Conservation (phyloP, 2,329 filamentous ascomycete species). For the Cytospora mali region DNA sequence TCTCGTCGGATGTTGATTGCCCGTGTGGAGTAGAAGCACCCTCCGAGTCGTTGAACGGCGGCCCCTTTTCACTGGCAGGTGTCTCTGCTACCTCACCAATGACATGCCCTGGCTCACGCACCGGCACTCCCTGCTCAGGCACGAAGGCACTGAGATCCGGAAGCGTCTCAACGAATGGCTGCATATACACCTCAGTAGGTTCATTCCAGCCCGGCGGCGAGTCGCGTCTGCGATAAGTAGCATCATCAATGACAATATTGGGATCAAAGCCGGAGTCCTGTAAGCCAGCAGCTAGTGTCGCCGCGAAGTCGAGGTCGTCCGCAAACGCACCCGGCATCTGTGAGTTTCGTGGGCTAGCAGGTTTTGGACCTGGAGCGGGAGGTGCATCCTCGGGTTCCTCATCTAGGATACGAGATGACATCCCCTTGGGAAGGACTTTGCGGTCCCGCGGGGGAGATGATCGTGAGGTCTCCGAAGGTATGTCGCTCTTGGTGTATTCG, state of each 20-base stretch:
- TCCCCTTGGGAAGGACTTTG: conserved; percentile 22
- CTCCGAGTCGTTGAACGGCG: conserved; percentile 32
- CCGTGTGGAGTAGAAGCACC: conserved; percentile 28
- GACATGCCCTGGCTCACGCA: conserved; percentile 47
- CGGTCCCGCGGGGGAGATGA: conserved; percentile 24
- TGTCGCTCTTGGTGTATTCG: conserved; percentile 27
- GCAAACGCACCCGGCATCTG: conserved; percentile 68
- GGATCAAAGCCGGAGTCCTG: conserved; percentile 72
- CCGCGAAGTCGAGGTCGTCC: conserved; percentile 70
- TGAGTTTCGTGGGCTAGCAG: conserved; percentile 47
- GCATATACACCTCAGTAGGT: conserved; percentile 44
- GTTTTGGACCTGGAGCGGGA: conserved; percentile 59
- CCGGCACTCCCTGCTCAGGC: conserved; percentile 33
- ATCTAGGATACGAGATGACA: conserved; percentile 16
- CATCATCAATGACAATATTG: conserved; percentile 69
- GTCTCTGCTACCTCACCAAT: conserved; percentile 50
- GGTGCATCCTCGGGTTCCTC: conserved; percentile 29
- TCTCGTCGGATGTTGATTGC: conserved; percentile 34
- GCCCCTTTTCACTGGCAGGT: conserved; percentile 40
- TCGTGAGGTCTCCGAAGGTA: conserved; percentile 16
- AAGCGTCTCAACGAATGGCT: conserved; percentile 53
- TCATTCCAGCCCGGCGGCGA: conserved; percentile 65
- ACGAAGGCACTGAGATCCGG: conserved; percentile 43
- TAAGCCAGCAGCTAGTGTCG: conserved; percentile 68
- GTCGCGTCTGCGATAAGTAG: conserved; percentile 62